phyloP scores from a whole-genome alignment of 768 basidiomycete genomes.

The Trichaptum fuscoviolaceum region DNA sequence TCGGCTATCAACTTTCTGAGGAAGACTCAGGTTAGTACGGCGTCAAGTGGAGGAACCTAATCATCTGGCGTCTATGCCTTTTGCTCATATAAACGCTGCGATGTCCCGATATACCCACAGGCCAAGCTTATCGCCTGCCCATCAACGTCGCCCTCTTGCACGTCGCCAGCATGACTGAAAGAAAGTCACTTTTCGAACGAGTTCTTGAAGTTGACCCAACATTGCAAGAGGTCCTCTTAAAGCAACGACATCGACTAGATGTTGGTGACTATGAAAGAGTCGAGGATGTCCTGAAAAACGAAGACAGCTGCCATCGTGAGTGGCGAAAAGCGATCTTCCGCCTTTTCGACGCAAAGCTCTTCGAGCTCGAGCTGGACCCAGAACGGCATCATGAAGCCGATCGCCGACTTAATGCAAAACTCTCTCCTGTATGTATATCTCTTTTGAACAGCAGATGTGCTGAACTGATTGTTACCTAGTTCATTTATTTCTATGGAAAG shows the following conservation, averaged over 20 bases:
- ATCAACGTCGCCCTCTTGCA: slow-evolving; percentile 22
- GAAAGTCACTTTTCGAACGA: neutral
- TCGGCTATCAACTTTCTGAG: neutral
- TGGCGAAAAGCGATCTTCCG: neutral
- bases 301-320: neutral
- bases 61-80: neutral
- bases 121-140: slow-evolving; percentile 41
- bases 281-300: neutral
- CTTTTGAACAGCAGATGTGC: neutral
- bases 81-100: neutral
- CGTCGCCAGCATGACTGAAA: neutral
- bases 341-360: neutral
- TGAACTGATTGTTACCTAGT: neutral
- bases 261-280: neutral
- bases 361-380: neutral
- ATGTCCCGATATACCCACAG: slow-evolving; percentile 23
- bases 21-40: neutral
- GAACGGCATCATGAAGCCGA: neutral
- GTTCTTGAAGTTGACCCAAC: neutral
- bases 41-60: neutral
- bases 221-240: neutral
- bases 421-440: neutral
- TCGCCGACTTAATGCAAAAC: neutral
- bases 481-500: neutral
- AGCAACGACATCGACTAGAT: neutral